Percentiles rank a stretch among this genome's conserved stretches.
Conservation (phyloP, 2,329 filamentous ascomycete species). For the Trichoderma gracile region DNA sequence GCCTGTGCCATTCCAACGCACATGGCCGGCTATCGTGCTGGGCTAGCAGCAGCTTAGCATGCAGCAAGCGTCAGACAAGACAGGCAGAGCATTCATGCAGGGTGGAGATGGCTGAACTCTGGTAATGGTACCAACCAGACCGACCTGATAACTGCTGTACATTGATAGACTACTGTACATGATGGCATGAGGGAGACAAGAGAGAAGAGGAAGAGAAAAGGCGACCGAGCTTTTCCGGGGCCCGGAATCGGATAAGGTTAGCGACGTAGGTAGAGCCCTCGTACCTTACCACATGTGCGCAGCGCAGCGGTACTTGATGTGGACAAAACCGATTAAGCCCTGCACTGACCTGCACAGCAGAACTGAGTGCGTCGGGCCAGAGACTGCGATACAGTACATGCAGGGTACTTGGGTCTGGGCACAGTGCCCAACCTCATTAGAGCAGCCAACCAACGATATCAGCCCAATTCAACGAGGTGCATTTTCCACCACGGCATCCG, state of each 20-base stretch:
- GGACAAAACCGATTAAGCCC: background rate
- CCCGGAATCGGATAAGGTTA: slow-evolving; percentile 20
- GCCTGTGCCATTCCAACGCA: background rate
- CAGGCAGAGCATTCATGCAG: background rate
- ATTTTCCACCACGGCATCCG: too few relatives aligned
- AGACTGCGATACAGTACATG: too few relatives aligned
- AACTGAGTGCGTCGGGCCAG: too few relatives aligned
- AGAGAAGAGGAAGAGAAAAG: slow-evolving; percentile 5
- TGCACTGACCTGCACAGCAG: too few relatives aligned
- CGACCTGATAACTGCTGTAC: background rate
- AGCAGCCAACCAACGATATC: too few relatives aligned
- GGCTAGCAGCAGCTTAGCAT: background rate
- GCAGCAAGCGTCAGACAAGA: slow-evolving; percentile 1
- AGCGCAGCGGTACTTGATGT: background rate
- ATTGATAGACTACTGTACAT: too few relatives aligned
- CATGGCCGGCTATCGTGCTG: background rate
- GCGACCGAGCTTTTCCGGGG: background rate
- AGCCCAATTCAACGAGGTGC: background rate
- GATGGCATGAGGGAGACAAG: background rate
- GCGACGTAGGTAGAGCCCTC: background rate
- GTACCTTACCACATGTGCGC: background rate
- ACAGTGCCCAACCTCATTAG: too few relatives aligned
- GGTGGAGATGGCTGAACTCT: slow-evolving; percentile 22
- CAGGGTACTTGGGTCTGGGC: too few relatives aligned
- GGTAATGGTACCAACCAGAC: background rate